Evolutionary conservation across 140 eudicot species (phyloP).

Genomic region (Cichorium intybus): DNA sequence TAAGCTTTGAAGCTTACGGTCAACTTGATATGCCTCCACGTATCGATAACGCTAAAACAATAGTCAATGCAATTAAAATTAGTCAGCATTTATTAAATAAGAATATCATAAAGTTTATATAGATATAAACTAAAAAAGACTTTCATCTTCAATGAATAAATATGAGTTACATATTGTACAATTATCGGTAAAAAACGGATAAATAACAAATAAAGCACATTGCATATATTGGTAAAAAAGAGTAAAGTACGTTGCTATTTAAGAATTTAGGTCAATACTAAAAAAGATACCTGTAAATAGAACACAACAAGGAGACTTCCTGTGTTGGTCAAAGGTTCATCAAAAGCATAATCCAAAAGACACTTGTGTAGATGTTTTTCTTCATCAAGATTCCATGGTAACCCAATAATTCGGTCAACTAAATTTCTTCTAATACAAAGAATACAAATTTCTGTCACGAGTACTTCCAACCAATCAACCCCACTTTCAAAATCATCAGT

Average conservation of each 20-base stretch:
- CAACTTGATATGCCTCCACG: conserved; percentile 77
- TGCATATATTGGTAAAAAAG: too few species aligned
- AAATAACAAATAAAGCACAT: too few species aligned
- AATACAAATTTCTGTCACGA: conserved; percentile 78
- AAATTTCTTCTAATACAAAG: conserved; percentile 86
- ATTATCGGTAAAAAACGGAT: neutral
- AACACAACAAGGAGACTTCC: conserved; percentile 98
- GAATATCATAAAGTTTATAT: too few species aligned
- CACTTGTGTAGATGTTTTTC: conserved; percentile 82
- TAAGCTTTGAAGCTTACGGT: conserved; percentile 50
- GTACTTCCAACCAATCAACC: conserved; percentile 65
- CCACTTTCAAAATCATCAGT: conserved; percentile 34
- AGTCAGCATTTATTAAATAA: neutral
- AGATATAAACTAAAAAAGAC: too few species aligned
- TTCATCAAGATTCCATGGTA: conserved; percentile 90
- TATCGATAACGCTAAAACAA: conserved; percentile 68
- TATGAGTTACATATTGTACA: too few species aligned
- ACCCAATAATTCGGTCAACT: conserved; percentile 77
- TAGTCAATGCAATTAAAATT: neutral
- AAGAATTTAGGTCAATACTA: too few species aligned
- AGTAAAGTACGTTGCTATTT: too few species aligned
- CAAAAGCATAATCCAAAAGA: conserved; percentile 58
- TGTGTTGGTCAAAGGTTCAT: conserved; percentile 48
- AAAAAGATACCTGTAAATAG: conserved; percentile 79
- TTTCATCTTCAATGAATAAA: neutral